Conservation (phyloP, 208 protist genomes). For the Crithidia fasciculata region DNA sequence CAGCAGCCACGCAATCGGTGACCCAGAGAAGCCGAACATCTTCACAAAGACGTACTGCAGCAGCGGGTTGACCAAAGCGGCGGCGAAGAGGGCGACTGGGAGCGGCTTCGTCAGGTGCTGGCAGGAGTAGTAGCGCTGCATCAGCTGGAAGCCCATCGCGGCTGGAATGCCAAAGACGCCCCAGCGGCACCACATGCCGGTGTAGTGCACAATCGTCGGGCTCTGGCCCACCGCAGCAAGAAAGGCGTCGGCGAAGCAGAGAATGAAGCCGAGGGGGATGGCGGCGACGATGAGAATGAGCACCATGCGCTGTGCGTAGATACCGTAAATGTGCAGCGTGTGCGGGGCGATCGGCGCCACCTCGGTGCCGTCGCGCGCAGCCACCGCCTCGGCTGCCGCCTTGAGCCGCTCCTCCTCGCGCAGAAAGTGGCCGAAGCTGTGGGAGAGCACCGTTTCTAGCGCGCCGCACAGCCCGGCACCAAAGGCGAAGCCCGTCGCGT, state of each 20-base stretch:
- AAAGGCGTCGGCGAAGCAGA: conserved; percentile 63
- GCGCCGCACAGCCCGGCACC: conserved; percentile 83
- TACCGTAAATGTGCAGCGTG: conserved; percentile 80
- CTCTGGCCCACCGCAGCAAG: conserved; percentile 54
- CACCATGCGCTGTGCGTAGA: conserved; percentile 82
- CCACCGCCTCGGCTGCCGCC: conserved; percentile 8
- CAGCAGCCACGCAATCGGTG: conserved; percentile 78
- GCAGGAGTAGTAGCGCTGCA: conserved; percentile 87
- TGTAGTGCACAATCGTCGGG: conserved; percentile 64
- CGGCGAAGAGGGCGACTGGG: conserved; percentile 61
- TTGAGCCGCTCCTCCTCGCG: conserved; percentile 41
- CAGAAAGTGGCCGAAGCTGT: conserved; percentile 69
- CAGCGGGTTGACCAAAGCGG: conserved; percentile 66
- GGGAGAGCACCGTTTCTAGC: conserved; percentile 85
- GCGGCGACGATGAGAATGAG: conserved; percentile 74
- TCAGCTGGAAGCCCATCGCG: conserved; percentile 64
- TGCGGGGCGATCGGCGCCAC: conserved; percentile 5
- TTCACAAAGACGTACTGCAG: conserved; percentile 70
- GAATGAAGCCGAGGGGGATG: conserved; percentile 70
- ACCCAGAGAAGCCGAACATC: conserved; percentile 76
- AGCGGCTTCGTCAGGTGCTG: conserved; percentile 79
- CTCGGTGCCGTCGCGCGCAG: conserved; percentile 13
- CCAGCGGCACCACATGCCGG: conserved; percentile 69
- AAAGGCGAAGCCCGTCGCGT: conserved; percentile 89
- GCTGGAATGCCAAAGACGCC: conserved; percentile 72